Conservation (phyloP, 768 basidiomycete species). For the Boletus vermiculosoides region DNA sequence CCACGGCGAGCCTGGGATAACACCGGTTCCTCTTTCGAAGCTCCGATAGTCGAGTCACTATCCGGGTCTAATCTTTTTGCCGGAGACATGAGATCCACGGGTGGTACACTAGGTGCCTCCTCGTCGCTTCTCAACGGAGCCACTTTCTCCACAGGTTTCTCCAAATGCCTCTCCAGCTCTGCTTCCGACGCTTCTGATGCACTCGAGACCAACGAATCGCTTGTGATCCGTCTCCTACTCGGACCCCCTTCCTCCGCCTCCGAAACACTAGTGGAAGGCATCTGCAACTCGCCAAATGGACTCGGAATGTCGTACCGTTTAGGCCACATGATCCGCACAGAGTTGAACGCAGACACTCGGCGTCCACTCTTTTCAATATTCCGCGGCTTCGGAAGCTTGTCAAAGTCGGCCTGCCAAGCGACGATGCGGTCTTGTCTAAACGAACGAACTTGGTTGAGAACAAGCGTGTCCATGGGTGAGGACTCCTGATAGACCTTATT, state of each 20-base stretch:
- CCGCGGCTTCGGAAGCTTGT: constrained; percentile 74
- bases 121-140: constrained; percentile 16
- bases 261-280: constrained; percentile 66
- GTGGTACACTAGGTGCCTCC: constrained; percentile 11
- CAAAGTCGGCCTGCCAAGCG: constrained; percentile 95
- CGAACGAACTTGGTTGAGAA: constrained; percentile 81
- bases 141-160: constrained; percentile 22
- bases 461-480: constrained; percentile 78
- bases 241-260: constrained; percentile 65
- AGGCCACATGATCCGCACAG: constrained; percentile 73
- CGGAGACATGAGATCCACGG: constrained; percentile 10
- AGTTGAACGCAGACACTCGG: constrained; percentile 62
- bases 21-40: constrained; percentile 32
- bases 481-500: constrained; percentile 81
- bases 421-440: constrained; percentile 91
- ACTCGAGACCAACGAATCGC: constrained; percentile 63
- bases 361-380: constrained; percentile 51
- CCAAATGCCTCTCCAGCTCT: constrained; percentile 41
- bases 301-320: constrained; percentile 54
- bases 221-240: constrained; percentile 46
- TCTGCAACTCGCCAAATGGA: constrained; percentile 51
- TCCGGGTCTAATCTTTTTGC: constrained; percentile 59
- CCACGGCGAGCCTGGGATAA: constrained; percentile 15
- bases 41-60: constrained; percentile 85
- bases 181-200: constrained; percentile 70